These are phyloP conservation scores for Nakazawaea ishiwadae DNA, from an alignment of 805 yeast species.

Conservation along the genomic window DNA sequence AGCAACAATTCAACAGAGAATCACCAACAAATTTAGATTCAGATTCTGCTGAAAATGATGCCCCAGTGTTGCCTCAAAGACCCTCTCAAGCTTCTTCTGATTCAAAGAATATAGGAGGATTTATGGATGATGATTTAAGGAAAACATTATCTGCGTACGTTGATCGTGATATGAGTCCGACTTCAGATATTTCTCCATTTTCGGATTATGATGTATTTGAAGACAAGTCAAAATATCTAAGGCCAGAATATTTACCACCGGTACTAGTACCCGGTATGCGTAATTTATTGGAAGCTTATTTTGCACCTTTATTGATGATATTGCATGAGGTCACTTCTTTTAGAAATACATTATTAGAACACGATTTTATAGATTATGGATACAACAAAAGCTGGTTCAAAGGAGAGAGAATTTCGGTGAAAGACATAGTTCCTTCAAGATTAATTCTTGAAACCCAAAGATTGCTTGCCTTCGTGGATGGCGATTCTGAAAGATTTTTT, in stretches of 20 bases:
- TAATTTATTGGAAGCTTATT: slow-evolving; percentile 31
- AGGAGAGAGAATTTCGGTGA: slow-evolving; percentile 16
- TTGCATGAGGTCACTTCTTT: slow-evolving; percentile 32
- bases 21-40: neutral
- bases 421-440: slow-evolving; percentile 20
- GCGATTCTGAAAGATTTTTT: slow-evolving; percentile 31
- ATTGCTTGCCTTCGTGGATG: slow-evolving; percentile 31
- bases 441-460: slow-evolving; percentile 34
- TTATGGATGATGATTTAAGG: slow-evolving; percentile 9
- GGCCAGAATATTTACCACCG: slow-evolving; percentile 22
- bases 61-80: slow-evolving; percentile 1
- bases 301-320: slow-evolving; percentile 36
- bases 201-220: slow-evolving; percentile 25
- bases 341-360: slow-evolving; percentile 25
- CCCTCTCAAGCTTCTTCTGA: neutral
- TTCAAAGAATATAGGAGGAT: slow-evolving; percentile 16
- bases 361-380: slow-evolving; percentile 29
- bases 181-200: slow-evolving; percentile 1
- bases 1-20: neutral
- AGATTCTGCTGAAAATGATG: neutral
- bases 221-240: slow-evolving; percentile 24
- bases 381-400: slow-evolving; percentile 37
- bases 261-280: slow-evolving; percentile 30
- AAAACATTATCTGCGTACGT: slow-evolving; percentile 6
- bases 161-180: neutral